A percentile compares a stretch with the other conserved stretches of the same genome.
Evolutionary conservation across 139 green algal genomes (phyloP).

Genomic region (Tetraselmis chui): DNA sequence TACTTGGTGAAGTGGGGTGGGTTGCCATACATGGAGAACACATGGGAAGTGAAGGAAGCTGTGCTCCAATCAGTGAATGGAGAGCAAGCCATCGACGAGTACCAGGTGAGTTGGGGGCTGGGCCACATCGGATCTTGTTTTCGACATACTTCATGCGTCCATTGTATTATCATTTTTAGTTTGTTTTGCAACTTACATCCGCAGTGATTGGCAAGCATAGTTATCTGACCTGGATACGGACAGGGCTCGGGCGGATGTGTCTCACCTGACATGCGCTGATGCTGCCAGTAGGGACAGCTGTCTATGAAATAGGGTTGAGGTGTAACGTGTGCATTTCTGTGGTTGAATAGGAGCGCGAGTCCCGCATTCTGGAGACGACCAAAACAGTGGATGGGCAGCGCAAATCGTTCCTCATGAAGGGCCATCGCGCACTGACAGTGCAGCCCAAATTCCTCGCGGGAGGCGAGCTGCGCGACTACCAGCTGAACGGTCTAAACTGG

Average conservation of each 20-base stretch:
- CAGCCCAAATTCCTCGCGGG: conserved; percentile 66
- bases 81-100: conserved; percentile 45
- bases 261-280: too few relatives aligned
- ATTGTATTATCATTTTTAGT: too few relatives aligned
- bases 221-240: too few relatives aligned
- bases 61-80: conserved; percentile 28
- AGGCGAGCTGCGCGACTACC: conserved; percentile 84
- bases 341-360: conserved; percentile 38
- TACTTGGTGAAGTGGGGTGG: conserved; percentile 90
- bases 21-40: conserved; percentile 84
- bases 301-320: conserved; percentile 2
- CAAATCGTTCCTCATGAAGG: conserved; percentile 38
- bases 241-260: too few relatives aligned
- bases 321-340: not conserved
- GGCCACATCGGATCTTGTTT: too few relatives aligned
- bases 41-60: conserved; percentile 65
- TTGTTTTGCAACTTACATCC: too few relatives aligned
- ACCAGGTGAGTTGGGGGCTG: conserved; percentile 34
- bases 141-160: too few relatives aligned
- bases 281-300: not conserved
- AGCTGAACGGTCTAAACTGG: conserved; percentile 89
- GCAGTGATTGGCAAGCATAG: too few relatives aligned
- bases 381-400: conserved; percentile 50
- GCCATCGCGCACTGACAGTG: conserved; percentile 35
- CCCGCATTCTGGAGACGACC: conserved; percentile 32